These are phyloP conservation scores for Neopestalotiopsis rosae DNA, from an alignment of 2,329 filamentous ascomycete species.

Conservation along the genomic window DNA sequence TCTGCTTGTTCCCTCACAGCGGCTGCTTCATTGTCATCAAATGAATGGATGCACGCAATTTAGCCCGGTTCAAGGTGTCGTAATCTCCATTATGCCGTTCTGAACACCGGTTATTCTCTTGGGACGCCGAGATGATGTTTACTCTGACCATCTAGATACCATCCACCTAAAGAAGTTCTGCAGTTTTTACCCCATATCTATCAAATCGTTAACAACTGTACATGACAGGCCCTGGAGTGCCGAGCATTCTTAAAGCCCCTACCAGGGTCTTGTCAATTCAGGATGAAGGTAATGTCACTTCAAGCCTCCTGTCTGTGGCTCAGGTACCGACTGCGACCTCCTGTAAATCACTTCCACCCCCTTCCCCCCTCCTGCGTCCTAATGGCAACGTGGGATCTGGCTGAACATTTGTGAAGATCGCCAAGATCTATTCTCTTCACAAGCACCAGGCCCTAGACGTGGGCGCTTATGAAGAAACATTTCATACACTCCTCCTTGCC, in stretches of 20 bases:
- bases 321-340: neutral
- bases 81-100: too few relatives aligned
- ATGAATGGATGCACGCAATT: neutral
- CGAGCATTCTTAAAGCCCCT: neutral
- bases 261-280: neutral
- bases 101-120: too few relatives aligned
- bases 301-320: neutral
- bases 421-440: neutral
- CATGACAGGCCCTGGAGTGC: neutral
- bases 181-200: neutral
- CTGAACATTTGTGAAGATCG: neutral
- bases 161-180: neutral
- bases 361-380: neutral
- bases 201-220: neutral
- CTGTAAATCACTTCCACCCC: neutral
- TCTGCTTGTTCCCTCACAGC: neutral
- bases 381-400: neutral
- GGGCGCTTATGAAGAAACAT: slow-evolving; percentile 1
- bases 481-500: neutral
- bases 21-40: neutral
- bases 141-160: neutral
- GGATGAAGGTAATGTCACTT: neutral
- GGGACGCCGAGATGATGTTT: neutral
- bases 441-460: neutral
- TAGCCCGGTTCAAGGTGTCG: neutral